Percentiles rank a stretch among this genome's conserved stretches.
These are phyloP conservation scores for Extremus antarcticus DNA, from an alignment of 495 filamentous ascomycete genomes.

Conservation along the genomic window DNA sequence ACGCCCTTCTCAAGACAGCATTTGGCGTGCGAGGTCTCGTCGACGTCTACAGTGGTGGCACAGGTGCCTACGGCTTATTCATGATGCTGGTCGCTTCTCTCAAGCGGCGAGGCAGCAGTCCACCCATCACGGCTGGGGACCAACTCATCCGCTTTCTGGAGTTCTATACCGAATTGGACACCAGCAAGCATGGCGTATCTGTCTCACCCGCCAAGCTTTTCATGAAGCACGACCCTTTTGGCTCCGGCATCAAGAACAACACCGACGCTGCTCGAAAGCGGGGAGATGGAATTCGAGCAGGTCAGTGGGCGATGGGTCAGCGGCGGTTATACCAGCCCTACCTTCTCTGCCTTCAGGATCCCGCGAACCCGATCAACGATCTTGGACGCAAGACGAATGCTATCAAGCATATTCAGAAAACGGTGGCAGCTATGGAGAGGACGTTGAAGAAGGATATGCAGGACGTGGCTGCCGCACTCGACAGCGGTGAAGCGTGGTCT, in stretches of 20 bases:
- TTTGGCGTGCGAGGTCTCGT: slow-evolving; percentile 40
- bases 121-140: slow-evolving; percentile 20
- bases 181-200: slow-evolving; percentile 38
- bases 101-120: slow-evolving; percentile 3
- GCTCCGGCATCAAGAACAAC: background rate
- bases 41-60: slow-evolving; percentile 33
- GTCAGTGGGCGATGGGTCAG: slow-evolving; percentile 9
- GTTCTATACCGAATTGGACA: slow-evolving; percentile 39
- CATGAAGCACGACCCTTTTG: slow-evolving; percentile 8
- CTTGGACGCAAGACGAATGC: slow-evolving; percentile 35
- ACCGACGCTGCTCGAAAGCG: slow-evolving; percentile 9
- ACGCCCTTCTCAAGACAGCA: slow-evolving; percentile 36
- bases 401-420: slow-evolving; percentile 36
- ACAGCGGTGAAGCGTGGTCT: background rate
- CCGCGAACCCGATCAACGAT: slow-evolving; percentile 46
- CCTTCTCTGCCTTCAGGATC: slow-evolving; percentile 49
- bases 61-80: slow-evolving; percentile 41
- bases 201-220: slow-evolving; percentile 36
- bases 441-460: background rate
- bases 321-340: slow-evolving; percentile 23
- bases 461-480: background rate
- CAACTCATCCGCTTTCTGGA: slow-evolving; percentile 42
- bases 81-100: slow-evolving; percentile 48
- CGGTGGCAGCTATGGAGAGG: slow-evolving; percentile 9
- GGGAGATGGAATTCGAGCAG: slow-evolving; percentile 9